These are phyloP conservation scores for Phaeophleospora eucalypticola DNA, from an alignment of 2,329 filamentous ascomycete species.

Conservation along the genomic window DNA sequence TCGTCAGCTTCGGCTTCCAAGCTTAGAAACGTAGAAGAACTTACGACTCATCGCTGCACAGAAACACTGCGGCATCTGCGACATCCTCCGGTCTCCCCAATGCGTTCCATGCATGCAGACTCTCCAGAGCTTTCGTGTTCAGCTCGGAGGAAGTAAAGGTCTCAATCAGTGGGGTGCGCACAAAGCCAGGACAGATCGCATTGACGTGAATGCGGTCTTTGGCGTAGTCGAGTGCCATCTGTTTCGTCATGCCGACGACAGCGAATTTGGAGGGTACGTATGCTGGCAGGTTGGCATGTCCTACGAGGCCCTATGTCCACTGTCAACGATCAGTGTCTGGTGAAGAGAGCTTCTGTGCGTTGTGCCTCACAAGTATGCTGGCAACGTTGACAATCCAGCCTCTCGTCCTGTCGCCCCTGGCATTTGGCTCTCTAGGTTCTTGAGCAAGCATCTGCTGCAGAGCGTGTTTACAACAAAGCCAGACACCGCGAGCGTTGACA, in stretches of 20 bases:
- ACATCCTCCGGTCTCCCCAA: slow-evolving; percentile 5
- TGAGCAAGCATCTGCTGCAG: slow-evolving; percentile 39
- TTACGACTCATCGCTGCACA: slow-evolving; percentile 8
- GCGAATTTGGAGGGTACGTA: slow-evolving; percentile 23
- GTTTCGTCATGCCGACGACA: slow-evolving; percentile 26
- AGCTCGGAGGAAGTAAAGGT: not conserved
- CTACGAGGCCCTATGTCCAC: slow-evolving; percentile 5
- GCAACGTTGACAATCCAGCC: slow-evolving; percentile 52
- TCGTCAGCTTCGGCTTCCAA: not conserved
- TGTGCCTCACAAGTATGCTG: slow-evolving; percentile 36
- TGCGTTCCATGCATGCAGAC: slow-evolving; percentile 3
- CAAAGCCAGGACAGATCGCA: slow-evolving; percentile 15
- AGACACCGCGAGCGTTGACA: slow-evolving; percentile 40
- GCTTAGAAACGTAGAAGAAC: not conserved
- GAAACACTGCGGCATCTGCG: slow-evolving; percentile 7
- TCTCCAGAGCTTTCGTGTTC: not conserved
- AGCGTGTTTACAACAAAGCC: slow-evolving; percentile 41
- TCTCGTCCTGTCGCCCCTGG: slow-evolving; percentile 36
- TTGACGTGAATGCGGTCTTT: slow-evolving; percentile 24
- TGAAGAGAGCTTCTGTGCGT: not conserved
- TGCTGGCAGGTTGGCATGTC: not conserved
- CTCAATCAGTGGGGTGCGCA: slow-evolving; percentile 16
- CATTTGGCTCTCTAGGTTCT: slow-evolving; percentile 29
- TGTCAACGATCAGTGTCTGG: not conserved
- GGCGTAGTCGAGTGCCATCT: slow-evolving; percentile 37